Evolutionary conservation across 345 rosid genomes (phyloP).

Genomic region (sweet orange (Citrus sinensis)): DNA sequence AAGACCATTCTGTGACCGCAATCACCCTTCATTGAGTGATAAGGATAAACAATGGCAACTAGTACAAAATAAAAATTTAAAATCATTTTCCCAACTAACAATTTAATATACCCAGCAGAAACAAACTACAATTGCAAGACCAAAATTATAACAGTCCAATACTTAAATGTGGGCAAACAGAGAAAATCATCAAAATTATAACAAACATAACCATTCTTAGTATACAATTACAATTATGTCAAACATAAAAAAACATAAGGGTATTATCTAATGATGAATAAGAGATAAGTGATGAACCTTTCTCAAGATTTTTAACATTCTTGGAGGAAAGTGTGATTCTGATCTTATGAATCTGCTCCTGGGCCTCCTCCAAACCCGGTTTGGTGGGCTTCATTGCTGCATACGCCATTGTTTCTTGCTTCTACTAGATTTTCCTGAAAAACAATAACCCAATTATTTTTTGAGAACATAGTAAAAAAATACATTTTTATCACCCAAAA

Average conservation of each 20-base stretch:
- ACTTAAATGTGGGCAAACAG: background rate
- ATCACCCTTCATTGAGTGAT: background rate
- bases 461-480: background rate
- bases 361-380: conserved; percentile 60
- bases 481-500: background rate
- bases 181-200: background rate
- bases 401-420: conserved; percentile 33
- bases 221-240: background rate
- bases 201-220: background rate
- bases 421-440: background rate
- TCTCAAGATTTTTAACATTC: conserved; percentile 71
- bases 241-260: background rate
- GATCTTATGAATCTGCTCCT: conserved; percentile 68
- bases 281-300: conserved; percentile 32
- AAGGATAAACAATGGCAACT: too few species aligned
- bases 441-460: background rate
- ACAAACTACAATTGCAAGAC: background rate
- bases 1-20: background rate
- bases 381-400: conserved; percentile 44
- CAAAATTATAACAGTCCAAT: background rate
- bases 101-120: background rate
- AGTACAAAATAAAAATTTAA: too few species aligned
- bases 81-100: background rate
- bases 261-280: background rate
- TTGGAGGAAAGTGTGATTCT: conserved; percentile 77